Evolutionary conservation across 192 early-diverging fungal species (phyloP).

Genomic region (Backusella liffmaniae): DNA sequence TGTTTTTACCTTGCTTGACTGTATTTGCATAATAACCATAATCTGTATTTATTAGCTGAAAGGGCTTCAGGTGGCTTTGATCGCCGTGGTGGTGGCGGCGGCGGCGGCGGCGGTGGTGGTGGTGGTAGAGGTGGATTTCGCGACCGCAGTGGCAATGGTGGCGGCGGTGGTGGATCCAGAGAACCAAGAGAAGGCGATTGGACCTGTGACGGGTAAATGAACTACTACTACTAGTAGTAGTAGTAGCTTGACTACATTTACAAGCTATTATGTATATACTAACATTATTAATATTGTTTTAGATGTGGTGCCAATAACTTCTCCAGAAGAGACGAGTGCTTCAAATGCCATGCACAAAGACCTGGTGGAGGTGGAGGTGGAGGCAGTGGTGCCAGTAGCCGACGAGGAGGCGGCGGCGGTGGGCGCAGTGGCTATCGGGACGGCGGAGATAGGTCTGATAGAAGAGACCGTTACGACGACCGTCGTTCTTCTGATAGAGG

Average conservation of each 20-base stretch:
- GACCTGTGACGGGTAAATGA: constrained; percentile 53
- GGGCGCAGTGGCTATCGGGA: constrained; percentile 19
- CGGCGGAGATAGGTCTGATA: constrained; percentile 27
- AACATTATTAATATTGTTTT: neutral
- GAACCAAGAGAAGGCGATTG: constrained; percentile 57
- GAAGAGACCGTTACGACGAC: constrained; percentile 38
- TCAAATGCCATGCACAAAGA: constrained; percentile 59
- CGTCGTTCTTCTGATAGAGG: constrained; percentile 1
- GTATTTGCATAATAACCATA: too few relatives aligned
- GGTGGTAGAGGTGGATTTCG: constrained; percentile 38
- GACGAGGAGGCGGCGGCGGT: constrained; percentile 43
- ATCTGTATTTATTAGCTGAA: neutral
- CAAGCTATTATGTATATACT: neutral
- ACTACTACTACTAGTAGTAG: too few relatives aligned
- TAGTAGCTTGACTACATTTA: neutral
- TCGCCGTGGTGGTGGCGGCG: constrained; percentile 44
- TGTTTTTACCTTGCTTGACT: too few relatives aligned
- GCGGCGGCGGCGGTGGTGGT: constrained; percentile 43
- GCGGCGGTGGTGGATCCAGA: constrained; percentile 37
- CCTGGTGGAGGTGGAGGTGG: constrained; percentile 46
- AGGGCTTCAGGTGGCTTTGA: constrained; percentile 14
- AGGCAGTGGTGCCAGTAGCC: constrained; percentile 27
- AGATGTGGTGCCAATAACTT: constrained; percentile 72
- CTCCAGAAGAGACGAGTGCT: constrained; percentile 61
- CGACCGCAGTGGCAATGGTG: constrained; percentile 42